Evolutionary conservation across 2,329 filamentous ascomycete species (phyloP).

Genomic region (Kalaharituber pfeilii): DNA sequence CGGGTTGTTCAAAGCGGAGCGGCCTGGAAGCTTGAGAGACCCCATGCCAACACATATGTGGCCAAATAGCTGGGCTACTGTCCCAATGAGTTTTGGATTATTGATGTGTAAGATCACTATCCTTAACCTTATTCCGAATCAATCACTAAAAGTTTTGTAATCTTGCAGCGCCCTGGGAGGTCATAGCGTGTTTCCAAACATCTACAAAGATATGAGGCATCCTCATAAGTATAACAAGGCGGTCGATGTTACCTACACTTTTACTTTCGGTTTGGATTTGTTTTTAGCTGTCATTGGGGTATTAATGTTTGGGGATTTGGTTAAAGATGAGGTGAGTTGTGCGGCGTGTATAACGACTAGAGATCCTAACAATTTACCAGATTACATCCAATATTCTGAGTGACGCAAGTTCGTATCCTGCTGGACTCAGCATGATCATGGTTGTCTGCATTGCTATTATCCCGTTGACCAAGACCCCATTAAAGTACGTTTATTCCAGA

Average conservation of each 20-base stretch:
- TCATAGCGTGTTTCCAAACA: constrained; percentile 66
- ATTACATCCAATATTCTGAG: constrained; percentile 79
- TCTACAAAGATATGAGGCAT: constrained; percentile 61
- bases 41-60: constrained; percentile 67
- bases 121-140: background rate
- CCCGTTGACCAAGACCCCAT: constrained; percentile 82
- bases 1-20: constrained; percentile 62
- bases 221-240: constrained; percentile 60
- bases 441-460: constrained; percentile 82
- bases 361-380: background rate
- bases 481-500: constrained; percentile 39
- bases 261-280: constrained; percentile 71
- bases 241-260: constrained; percentile 64
- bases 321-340: constrained; percentile 47
- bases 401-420: constrained; percentile 51
- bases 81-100: constrained; percentile 77
- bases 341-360: constrained; percentile 5
- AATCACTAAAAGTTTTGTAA: constrained; percentile 6
- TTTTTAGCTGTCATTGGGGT: constrained; percentile 68
- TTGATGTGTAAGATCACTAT: constrained; percentile 47
- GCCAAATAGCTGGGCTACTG: constrained; percentile 66
- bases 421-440: constrained; percentile 55
- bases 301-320: constrained; percentile 87
- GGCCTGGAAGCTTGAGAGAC: constrained; percentile 66
- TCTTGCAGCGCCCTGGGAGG: constrained; percentile 46